These are phyloP conservation scores for Dissophora globulifera DNA, from an alignment of 192 early-diverging fungal genomes.

Conservation along the genomic window DNA sequence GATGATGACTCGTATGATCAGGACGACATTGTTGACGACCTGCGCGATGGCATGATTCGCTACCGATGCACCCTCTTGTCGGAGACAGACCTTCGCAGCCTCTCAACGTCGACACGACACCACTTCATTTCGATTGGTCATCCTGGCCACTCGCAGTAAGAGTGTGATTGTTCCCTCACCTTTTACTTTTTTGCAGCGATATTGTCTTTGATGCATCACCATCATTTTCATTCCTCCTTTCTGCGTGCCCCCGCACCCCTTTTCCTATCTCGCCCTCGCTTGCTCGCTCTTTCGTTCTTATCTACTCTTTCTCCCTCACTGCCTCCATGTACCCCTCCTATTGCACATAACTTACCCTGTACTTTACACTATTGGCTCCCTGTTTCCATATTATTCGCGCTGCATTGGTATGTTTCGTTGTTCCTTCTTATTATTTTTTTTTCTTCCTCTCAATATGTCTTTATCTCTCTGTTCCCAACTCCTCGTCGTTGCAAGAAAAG, in stretches of 20 bases:
- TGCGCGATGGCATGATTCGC: conserved; percentile 51
- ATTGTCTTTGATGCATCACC: no score
- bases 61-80: conserved; percentile 56
- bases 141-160: conserved; percentile 32
- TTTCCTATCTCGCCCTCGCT: no score
- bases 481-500: no score
- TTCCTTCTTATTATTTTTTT: conserved; percentile 8
- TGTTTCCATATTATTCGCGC: no score
- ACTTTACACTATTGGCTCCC: not conserved
- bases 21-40: conserved; percentile 54
- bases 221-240: no score
- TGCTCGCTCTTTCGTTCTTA: not conserved
- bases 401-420: no score
- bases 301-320: not conserved
- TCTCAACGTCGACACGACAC: conserved; percentile 55
- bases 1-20: conserved; percentile 58
- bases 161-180: not conserved
- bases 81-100: conserved; percentile 59
- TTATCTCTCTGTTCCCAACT: conserved; percentile 1
- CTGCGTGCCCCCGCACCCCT: no score
- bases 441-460: not conserved
- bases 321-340: not conserved
- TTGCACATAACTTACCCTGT: conserved; percentile 3
- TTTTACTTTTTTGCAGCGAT: not conserved
- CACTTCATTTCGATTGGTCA: conserved; percentile 38